A percentile compares a stretch with the other conserved stretches of the same genome.
These are phyloP conservation scores for Mycena leptocephala DNA, from an alignment of 768 basidiomycete species.

Conservation along the genomic window DNA sequence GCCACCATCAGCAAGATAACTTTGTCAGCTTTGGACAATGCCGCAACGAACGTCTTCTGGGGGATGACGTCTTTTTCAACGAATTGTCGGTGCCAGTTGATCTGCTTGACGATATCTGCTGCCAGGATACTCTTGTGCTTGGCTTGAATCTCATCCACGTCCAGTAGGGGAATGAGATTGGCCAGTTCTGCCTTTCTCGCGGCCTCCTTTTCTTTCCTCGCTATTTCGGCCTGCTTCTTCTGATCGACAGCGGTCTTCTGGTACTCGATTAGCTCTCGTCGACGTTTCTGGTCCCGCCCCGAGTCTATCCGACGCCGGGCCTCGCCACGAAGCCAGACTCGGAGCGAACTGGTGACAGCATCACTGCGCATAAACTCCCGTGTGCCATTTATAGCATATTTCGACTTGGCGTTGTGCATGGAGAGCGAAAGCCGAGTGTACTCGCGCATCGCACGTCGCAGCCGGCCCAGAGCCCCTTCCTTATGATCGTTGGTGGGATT, in stretches of 20 bases:
- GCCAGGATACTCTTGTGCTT: neutral
- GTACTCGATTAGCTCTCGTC: neutral
- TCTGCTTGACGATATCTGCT: neutral
- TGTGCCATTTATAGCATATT: neutral
- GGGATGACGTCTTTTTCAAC: neutral
- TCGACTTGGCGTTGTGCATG: neutral
- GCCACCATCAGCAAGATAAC: neutral
- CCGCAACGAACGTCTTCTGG: neutral
- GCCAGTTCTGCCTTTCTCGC: too few species aligned
- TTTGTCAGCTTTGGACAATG: constrained; percentile 1
- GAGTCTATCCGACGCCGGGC: neutral
- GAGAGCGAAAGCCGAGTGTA: neutral
- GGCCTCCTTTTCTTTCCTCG: neutral
- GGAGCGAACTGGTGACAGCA: neutral
- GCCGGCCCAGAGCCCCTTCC: constrained; percentile 40
- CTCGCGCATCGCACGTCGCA: constrained; percentile 4
- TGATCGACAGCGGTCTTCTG: neutral
- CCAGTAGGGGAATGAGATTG: neutral
- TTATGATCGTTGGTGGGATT: constrained; percentile 41
- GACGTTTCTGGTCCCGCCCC: neutral
- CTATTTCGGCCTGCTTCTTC: neutral
- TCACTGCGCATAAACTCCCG: neutral
- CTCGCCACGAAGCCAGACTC: neutral
- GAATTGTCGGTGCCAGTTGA: constrained; percentile 17
- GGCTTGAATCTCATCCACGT: neutral